These are phyloP conservation scores for Rubia yunnanensis DNA, from an alignment of 257 asterid species.

Conservation along the genomic window DNA sequence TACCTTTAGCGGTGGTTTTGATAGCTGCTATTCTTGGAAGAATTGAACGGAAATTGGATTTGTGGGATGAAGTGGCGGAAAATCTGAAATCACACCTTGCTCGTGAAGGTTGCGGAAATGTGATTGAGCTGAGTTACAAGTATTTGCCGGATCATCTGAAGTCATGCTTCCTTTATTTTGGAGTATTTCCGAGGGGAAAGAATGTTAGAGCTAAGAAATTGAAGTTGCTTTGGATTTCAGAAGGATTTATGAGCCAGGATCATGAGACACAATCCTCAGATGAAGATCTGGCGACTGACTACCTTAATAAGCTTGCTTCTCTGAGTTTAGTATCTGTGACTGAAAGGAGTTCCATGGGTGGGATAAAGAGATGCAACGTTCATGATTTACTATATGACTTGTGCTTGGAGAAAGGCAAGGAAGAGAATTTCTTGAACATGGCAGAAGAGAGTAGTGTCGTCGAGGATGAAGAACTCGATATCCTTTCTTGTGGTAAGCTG, in stretches of 20 bases:
- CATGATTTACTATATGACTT: constrained; percentile 2
- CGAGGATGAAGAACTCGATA: neutral
- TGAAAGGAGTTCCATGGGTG: neutral
- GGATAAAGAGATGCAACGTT: neutral
- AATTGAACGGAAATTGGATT: neutral
- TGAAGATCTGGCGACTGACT: neutral
- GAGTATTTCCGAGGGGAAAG: neutral
- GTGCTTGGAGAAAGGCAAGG: neutral
- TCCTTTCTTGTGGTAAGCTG: no score
- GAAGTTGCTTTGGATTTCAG: neutral
- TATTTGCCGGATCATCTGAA: constrained; percentile 4
- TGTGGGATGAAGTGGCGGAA: neutral
- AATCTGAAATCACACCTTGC: neutral
- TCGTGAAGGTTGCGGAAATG: neutral
- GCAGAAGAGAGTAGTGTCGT: neutral
- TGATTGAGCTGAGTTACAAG: neutral
- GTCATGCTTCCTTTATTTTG: constrained; percentile 1
- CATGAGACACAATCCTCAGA: neutral
- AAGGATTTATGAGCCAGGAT: neutral
- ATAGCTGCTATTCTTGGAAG: neutral
- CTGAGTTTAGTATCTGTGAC: neutral
- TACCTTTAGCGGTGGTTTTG: neutral
- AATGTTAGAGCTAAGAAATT: neutral
- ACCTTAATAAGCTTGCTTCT: neutral
- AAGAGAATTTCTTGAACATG: neutral